Base-by-base conservation (phyloP, 352 stramenopile species). In the Globisporangium camurandrum region DNA sequence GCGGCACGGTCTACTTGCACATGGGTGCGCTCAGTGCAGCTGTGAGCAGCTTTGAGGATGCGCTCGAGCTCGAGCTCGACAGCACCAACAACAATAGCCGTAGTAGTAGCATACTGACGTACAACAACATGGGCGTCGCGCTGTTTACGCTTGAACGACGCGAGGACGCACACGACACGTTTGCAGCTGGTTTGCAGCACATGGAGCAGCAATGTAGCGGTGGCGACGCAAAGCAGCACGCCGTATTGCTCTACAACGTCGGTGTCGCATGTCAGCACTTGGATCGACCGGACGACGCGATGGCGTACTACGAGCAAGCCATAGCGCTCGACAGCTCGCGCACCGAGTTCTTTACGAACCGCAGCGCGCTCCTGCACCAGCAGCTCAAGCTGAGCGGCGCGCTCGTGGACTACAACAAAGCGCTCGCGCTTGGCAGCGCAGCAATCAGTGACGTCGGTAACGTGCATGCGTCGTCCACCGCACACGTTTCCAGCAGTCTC, bases 341-440 rank as follows among this genome's bases (percentile, higher is more conserved):
- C 7, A 63, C 60, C 9, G 62, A 74, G 56, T 77, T 83, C 39
- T 77, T 75, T 49, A 77, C 79, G 52, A 86, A 86, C 31, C 51
- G 74, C 31, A 79, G 68, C 27, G 61, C 66, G 4, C 79, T 79
- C 12, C 52, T 77, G 2, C 74, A 83, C 33, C 53, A 74, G 22
- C 74, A 86, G 45, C 63, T 78, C 52, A 67, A 69, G 48, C 79
- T 73, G 43, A 57, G 61, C 0, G 60, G 73, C 26, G 74, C 74
- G 2, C 46, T 86, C 1, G 65, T 75, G 44, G 74, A 86, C 41
- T 83, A 83, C 51, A 79, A 71, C 22, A 59, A 59, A 4, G 73
- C 71, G 1, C 44, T 85, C 4, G 46, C 34, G 16, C 56, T 80
- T 22, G 47, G 19, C 2, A 11, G 17, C 4, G 20, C 30, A 14